A percentile compares a stretch with the other conserved stretches of the same genome.
Conservation (phyloP, 768 basidiomycete species). For the Suillus bovinus region DNA sequence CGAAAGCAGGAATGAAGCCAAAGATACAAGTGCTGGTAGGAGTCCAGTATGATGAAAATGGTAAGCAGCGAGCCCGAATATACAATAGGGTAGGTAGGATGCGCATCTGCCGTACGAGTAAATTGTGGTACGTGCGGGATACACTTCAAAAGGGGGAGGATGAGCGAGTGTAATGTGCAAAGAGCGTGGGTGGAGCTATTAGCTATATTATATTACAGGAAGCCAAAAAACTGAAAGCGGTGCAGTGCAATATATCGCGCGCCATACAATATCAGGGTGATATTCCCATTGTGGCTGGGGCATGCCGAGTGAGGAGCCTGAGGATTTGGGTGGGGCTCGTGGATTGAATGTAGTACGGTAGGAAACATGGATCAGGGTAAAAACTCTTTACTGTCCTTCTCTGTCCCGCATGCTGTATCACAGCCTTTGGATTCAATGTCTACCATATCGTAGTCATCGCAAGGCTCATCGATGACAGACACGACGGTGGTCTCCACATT, state of each 20-base stretch:
- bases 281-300: slow-evolving; percentile 9
- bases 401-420: slow-evolving; percentile 15
- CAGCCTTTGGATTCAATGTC: slow-evolving; percentile 24
- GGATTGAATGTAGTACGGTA: background rate
- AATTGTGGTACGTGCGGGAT: background rate
- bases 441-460: slow-evolving; percentile 17
- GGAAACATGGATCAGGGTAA: background rate
- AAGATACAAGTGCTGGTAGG: background rate
- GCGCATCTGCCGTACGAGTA: background rate
- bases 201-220: slow-evolving; percentile 5
- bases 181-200: background rate
- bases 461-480: slow-evolving; percentile 29
- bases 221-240: background rate
- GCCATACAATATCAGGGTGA: background rate
- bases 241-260: background rate
- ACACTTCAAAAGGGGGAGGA: background rate
- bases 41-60: slow-evolving; percentile 1
- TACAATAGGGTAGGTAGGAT: slow-evolving; percentile 3
- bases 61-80: background rate
- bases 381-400: slow-evolving; percentile 13
- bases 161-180: background rate
- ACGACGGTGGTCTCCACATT: slow-evolving; percentile 36
- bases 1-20: slow-evolving; percentile 3
- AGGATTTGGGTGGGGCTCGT: background rate
- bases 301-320: slow-evolving; percentile 1